Base-by-base conservation (phyloP, 805 yeast species). In the Saccharomyces mikatae region DNA sequence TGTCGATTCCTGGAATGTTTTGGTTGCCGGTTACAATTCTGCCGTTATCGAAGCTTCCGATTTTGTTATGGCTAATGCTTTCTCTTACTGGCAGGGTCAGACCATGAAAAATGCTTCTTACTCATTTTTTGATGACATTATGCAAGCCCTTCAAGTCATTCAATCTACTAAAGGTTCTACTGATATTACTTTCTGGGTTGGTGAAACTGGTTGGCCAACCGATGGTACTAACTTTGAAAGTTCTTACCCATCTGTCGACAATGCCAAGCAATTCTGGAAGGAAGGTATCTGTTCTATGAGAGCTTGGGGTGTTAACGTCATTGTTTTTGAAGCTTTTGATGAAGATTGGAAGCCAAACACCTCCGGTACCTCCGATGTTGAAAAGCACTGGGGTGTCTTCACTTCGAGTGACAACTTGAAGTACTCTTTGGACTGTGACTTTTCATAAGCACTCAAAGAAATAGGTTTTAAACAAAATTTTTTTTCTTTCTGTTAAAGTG, bases 1-100 rank as follows among this genome's bases (percentile, higher is more conserved):
- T 55, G 97, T 89, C 60, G 98, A 92, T 74, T 90, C 97, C 1
- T 92, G 98, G 98, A 88, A 92, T 72, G 79, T 87, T 58, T 72
- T 88, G 58, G 96, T 90, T 61, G 96, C 89, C 66, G 94, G 86
- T 65, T 82, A 77, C 62, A 77, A 84, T 60, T 64, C 74, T 51
- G 81, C 86, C 27, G 96, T 87, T 54, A 84, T 92, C 68, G 64
- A 81, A 71, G 91, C 89, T 52, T 77, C 95, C 49, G 98, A 92
- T 71, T 77, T 89, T 65, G 83, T 90, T 58, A 87, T 85, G 71
- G 96, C 96, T 67, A 92, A 92, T 70, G 97, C 97, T 51, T 92
- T 92, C 81, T 88, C 97, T 8, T 92, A 91, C 84, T 92, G 98
- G 98, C 98, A 92, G 78, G 97, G 97, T 47, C 97, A 90, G 77